Percentiles rank a stretch among this genome's conserved stretches.
Evolutionary conservation across 306 rosid genomes (phyloP).

Genomic region (Echinosophora koreensis): DNA sequence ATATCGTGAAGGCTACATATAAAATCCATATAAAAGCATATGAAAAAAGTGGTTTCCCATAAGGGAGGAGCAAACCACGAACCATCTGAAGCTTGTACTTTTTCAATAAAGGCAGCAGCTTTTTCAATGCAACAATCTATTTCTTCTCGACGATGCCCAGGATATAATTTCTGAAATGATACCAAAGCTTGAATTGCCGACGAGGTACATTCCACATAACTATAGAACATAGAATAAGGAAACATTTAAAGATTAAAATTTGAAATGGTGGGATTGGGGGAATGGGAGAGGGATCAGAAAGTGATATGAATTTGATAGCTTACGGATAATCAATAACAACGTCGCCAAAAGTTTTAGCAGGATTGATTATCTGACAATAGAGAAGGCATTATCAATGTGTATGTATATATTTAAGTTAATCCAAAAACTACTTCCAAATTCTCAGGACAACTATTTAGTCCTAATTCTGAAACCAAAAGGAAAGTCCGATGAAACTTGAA

Average conservation of each 20-base stretch:
- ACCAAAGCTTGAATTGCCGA: constrained; percentile 85
- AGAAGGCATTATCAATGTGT: too few species aligned
- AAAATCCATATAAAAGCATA: constrained; percentile 33
- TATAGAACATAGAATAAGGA: constrained; percentile 44
- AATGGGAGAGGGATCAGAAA: constrained; percentile 26
- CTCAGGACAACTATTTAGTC: too few species aligned
- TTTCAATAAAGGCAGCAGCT: constrained; percentile 66
- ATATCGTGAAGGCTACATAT: constrained; percentile 20
- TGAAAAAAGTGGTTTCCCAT: constrained; percentile 18
- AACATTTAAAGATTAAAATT: constrained; percentile 21
- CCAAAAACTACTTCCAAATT: too few species aligned
- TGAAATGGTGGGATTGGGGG: constrained; percentile 2
- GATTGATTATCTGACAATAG: constrained; percentile 84
- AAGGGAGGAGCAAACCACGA: constrained; percentile 73
- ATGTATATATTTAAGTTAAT: too few species aligned
- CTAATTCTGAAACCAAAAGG: too few species aligned
- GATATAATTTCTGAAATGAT: constrained; percentile 66
- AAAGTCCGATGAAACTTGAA: too few species aligned
- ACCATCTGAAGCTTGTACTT: constrained; percentile 76
- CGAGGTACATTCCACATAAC: constrained; percentile 93
- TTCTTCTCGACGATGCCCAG: constrained; percentile 74
- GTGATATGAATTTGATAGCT: constrained; percentile 53
- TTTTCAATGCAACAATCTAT: constrained; percentile 64
- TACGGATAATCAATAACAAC: constrained; percentile 95
- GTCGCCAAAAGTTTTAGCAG: constrained; percentile 97